Conservation (phyloP, 1,284 basidiomycete genomes). For the Ceratobasidium sp. region DNA sequence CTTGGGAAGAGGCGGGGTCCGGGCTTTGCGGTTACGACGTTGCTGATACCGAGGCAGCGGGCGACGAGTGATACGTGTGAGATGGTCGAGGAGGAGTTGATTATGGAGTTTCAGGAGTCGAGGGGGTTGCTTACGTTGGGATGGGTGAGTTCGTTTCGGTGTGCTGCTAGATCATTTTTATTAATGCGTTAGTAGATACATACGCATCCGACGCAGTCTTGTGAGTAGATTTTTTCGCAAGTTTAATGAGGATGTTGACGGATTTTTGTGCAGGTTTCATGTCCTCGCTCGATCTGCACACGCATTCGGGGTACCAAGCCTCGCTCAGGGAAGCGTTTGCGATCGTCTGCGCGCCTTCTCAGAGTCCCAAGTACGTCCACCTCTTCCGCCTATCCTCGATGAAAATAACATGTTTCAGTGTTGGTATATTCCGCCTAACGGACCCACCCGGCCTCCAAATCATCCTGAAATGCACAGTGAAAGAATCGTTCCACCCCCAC, state of each 20-base stretch:
- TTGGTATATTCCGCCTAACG: constrained; percentile 87
- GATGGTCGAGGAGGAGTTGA: constrained; percentile 87
- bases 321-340: constrained; percentile 92
- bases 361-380: constrained; percentile 71
- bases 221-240: constrained; percentile 58
- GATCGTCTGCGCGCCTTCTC: constrained; percentile 86
- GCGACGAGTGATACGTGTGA: constrained; percentile 88
- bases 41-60: constrained; percentile 84
- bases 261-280: constrained; percentile 70
- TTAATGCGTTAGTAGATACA: constrained; percentile 70
- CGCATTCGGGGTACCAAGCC: constrained; percentile 84
- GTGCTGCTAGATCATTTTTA: constrained; percentile 11
- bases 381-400: constrained; percentile 19
- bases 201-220: constrained; percentile 90
- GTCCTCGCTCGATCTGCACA: constrained; percentile 89
- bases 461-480: constrained; percentile 72
- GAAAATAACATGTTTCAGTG: constrained; percentile 58
- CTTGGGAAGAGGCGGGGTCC: constrained; percentile 67
- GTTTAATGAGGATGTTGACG: not conserved
- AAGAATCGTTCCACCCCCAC: constrained; percentile 86
- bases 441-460: constrained; percentile 82
- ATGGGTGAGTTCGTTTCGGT: constrained; percentile 69
- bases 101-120: constrained; percentile 83
- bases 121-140: constrained; percentile 81
- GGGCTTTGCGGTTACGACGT: constrained; percentile 75